Evolutionary conservation across 768 basidiomycete species (phyloP), one percentile per base, ranked within the genome.

Genomic region (Trametes villosa): DNA sequence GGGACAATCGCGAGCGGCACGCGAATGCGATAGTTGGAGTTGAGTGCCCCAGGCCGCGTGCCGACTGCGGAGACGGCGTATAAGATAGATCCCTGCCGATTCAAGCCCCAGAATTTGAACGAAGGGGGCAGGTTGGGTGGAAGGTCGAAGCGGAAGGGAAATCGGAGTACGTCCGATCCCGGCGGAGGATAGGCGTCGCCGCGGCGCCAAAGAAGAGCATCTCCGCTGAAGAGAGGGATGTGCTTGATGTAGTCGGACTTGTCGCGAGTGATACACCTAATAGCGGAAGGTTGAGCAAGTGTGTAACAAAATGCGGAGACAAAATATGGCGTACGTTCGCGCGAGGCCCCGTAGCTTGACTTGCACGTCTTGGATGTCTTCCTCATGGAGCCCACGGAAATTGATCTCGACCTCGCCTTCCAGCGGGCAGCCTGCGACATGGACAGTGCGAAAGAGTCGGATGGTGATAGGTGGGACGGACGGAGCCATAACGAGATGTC

Each of bases 401-500:
- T 63, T 18, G 29, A 66, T 41, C 20, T 52, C 55, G n/a, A 63
- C 56, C n/a, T 56, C 59, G 22, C 62, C 65, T 26, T 60, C 47
- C 15, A 63, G 22, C 4, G 47, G 15, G 20, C 47, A 44, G 18
- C 65, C 59, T 5, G 62, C 34, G 4, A 49, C 36, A 29, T 48
- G 60, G 1, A 59, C 18, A 3, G 41, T 59, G 6, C n/a, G 57
- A 0, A 7, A 22, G 5, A 55, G 20, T 9, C 49, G 29, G 26
- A 60, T 29, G 11, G 42, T 22, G 34, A 60, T 49, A 9, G 47
- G 47, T 2, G 54, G 26, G 17, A 24, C n/a, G 3, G 47, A 48
- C 4, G 30, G n/a, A 20, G 11, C 11, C 44, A 45, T 27, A 18
- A 9, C n/a, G n/a, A n/a, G n/a, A n/a, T n/a, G n/a, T n/a, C n/a